These are phyloP conservation scores for Gossypium lobatum DNA, from an alignment of 441 rosid genomes.

Conservation along the genomic window DNA sequence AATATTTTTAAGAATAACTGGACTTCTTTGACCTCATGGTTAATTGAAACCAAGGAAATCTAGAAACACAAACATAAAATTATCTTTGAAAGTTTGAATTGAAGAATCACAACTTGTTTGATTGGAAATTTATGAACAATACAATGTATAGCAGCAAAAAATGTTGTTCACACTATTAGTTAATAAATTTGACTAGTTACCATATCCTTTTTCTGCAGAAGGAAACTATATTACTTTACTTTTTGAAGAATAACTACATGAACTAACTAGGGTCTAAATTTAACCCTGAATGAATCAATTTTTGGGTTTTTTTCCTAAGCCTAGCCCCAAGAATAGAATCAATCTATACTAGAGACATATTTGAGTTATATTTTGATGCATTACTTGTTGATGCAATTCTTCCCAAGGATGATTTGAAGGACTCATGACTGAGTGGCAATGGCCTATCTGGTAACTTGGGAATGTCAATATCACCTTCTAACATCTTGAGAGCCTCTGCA, in stretches of 20 bases:
- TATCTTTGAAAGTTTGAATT: background rate
- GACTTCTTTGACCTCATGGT: background rate
- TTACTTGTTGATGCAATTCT: conserved; percentile 7
- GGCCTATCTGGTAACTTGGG: conserved; percentile 62
- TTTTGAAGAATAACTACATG: too few relatives aligned
- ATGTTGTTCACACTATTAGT: background rate
- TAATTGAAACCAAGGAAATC: background rate
- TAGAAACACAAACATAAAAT: background rate
- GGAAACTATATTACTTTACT: too few relatives aligned
- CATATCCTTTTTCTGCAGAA: too few relatives aligned
- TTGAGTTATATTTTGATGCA: background rate
- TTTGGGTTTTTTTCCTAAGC: background rate
- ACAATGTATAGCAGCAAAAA: background rate
- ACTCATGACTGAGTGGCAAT: conserved; percentile 48
- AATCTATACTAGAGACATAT: background rate
- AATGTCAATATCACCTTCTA: conserved; percentile 57
- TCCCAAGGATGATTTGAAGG: conserved; percentile 26
- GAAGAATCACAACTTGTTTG: background rate
- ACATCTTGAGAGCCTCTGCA: conserved; percentile 49
- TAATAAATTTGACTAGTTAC: background rate
- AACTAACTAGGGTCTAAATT: background rate
- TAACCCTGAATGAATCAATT: background rate
- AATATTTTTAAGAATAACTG: background rate
- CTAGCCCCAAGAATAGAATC: background rate
- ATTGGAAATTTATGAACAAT: background rate